Evolutionary conservation across 1,284 basidiomycete species (phyloP).

Genomic region (Puccinia triticina): DNA sequence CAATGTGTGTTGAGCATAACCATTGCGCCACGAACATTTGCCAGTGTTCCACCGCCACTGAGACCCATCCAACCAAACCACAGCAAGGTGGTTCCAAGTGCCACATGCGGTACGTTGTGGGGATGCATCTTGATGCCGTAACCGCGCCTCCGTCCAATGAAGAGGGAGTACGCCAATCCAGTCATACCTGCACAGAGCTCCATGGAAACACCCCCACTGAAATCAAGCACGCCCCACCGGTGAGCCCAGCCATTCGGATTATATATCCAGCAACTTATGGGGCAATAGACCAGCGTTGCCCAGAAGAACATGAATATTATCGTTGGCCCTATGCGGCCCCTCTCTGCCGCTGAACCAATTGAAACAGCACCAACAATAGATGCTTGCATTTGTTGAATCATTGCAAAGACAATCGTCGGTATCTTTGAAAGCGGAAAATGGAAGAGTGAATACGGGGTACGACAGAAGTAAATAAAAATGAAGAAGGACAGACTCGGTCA

Average conservation of each 20-base stretch:
- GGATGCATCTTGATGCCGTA: constrained; percentile 84
- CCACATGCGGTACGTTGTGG: constrained; percentile 86
- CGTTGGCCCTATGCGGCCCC: constrained; percentile 81
- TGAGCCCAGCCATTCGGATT: constrained; percentile 84
- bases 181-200: constrained; percentile 87
- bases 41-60: constrained; percentile 74
- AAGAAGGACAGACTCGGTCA: constrained; percentile 62
- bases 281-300: constrained; percentile 78
- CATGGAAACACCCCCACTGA: constrained; percentile 89
- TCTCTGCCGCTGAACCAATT: constrained; percentile 74
- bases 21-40: constrained; percentile 82
- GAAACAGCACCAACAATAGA: constrained; percentile 65
- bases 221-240: constrained; percentile 88
- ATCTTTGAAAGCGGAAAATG: constrained; percentile 16
- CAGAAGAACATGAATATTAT: constrained; percentile 85
- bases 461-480: not conserved
- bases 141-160: constrained; percentile 82
- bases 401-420: constrained; percentile 39
- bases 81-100: constrained; percentile 81
- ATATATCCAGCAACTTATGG: constrained; percentile 91
- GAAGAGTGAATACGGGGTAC: not conserved
- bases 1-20: constrained; percentile 84
- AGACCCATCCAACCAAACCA: constrained; percentile 94
- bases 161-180: constrained; percentile 86
- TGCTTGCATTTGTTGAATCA: constrained; percentile 60